Conservation (phyloP, 768 basidiomycete genomes). For the Tubosaeta brunneosetosa region DNA sequence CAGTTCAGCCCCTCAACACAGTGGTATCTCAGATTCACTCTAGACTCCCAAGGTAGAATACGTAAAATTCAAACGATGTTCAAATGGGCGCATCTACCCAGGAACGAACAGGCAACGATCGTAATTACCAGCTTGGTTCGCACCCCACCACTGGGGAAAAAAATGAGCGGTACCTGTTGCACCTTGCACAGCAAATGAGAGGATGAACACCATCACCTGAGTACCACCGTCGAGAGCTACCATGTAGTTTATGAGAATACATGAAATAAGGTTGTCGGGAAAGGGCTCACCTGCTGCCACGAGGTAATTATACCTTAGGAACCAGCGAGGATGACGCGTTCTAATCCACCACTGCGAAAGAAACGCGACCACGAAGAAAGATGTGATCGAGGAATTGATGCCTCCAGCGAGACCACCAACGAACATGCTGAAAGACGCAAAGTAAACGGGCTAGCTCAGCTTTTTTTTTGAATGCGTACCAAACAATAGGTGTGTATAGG, state of each 20-base stretch:
- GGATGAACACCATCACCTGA: slow-evolving; percentile 53
- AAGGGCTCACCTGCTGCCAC: slow-evolving; percentile 37
- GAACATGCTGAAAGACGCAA: not conserved
- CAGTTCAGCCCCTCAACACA: too few relatives aligned
- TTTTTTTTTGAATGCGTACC: slow-evolving; percentile 10
- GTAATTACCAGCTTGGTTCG: slow-evolving; percentile 46
- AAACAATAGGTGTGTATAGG: slow-evolving; percentile 29
- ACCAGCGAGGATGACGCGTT: slow-evolving; percentile 34
- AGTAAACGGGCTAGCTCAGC: not conserved
- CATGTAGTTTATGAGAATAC: not conserved
- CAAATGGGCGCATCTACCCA: not conserved
- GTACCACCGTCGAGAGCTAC: slow-evolving; percentile 36
- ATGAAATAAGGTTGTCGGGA: not conserved
- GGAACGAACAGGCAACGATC: slow-evolving; percentile 21
- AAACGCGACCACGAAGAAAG: slow-evolving; percentile 24
- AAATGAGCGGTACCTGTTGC: slow-evolving; percentile 44
- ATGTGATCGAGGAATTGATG: slow-evolving; percentile 24
- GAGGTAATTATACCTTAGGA: slow-evolving; percentile 36
- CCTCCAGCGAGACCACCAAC: slow-evolving; percentile 20
- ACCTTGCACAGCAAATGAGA: slow-evolving; percentile 48
- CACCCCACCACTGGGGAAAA: slow-evolving; percentile 59
- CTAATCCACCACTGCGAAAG: slow-evolving; percentile 37
- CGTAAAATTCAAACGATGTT: not conserved
- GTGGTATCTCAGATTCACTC: too few relatives aligned
- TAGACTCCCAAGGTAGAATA: not conserved